phyloP scores from a whole-genome alignment of 768 basidiomycete species.

The Pleurotus sapidus region DNA sequence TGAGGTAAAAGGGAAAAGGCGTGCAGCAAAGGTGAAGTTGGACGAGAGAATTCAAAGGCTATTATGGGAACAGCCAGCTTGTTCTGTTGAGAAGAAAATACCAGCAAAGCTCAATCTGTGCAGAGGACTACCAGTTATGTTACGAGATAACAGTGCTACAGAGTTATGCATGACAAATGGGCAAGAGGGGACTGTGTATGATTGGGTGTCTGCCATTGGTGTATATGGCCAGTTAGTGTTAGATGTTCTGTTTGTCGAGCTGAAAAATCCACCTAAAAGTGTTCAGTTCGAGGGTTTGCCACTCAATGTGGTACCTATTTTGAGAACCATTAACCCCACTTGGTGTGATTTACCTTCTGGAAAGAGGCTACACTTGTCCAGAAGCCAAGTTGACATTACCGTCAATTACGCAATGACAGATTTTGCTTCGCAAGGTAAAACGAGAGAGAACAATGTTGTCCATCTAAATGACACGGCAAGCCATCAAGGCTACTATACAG shows the following conservation, averaged over 20 bases:
- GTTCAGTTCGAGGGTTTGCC: constrained; percentile 13
- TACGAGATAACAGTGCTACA: constrained; percentile 26
- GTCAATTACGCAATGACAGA: constrained; percentile 32
- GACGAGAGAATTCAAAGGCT: too few relatives aligned
- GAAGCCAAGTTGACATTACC: constrained; percentile 22
- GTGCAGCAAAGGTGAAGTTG: too few relatives aligned
- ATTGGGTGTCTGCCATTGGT: constrained; percentile 1
- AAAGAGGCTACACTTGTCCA: constrained; percentile 8
- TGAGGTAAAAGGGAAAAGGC: background rate
- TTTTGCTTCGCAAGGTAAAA: constrained; percentile 30
- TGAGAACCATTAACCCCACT: background rate
- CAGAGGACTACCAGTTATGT: constrained; percentile 30
- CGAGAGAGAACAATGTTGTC: constrained; percentile 20
- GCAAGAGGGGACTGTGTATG: constrained; percentile 6
- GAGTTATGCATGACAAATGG: constrained; percentile 22
- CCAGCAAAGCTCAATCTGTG: constrained; percentile 26
- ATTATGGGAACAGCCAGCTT: too few relatives aligned
- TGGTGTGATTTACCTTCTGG: constrained; percentile 14
- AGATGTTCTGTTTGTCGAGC: constrained; percentile 13
- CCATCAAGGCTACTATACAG: constrained; percentile 28
- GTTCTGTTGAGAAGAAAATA: constrained; percentile 11
- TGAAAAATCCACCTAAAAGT: constrained; percentile 1
- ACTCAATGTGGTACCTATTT: constrained; percentile 18
- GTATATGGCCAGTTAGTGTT: constrained; percentile 5
- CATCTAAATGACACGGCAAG: constrained; percentile 19